Evolutionary conservation across 306 rosid genomes (phyloP).

Genomic region (Begonia peltatifolia): DNA sequence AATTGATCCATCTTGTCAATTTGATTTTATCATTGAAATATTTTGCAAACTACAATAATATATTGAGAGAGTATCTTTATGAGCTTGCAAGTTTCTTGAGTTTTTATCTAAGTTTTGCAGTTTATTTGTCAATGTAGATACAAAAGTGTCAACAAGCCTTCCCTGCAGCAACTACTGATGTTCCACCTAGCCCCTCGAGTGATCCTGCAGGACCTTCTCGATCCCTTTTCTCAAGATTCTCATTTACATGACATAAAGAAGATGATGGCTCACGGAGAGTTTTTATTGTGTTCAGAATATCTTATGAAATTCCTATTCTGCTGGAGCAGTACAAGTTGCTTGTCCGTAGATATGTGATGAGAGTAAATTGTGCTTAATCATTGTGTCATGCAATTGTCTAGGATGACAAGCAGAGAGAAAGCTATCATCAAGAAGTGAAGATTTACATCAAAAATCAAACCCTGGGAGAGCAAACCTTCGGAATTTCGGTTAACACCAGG

Average conservation of each 20-base stretch:
- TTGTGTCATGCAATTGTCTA: too few species aligned
- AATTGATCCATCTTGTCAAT: too few species aligned
- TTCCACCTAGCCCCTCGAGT: constrained; percentile 45
- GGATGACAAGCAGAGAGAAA: not conserved
- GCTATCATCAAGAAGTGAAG: not conserved
- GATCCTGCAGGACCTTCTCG: constrained; percentile 54
- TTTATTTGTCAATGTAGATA: constrained; percentile 29
- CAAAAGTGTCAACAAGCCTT: constrained; percentile 90
- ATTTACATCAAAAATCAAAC: constrained; percentile 2
- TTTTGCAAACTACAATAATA: too few species aligned
- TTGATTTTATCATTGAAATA: too few species aligned
- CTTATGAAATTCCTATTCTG: not conserved
- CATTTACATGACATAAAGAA: constrained; percentile 38
- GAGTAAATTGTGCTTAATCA: too few species aligned
- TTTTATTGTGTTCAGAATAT: too few species aligned
- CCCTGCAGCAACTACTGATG: constrained; percentile 40
- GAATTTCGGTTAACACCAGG: not conserved
- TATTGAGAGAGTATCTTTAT: too few species aligned
- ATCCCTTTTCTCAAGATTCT: constrained; percentile 84
- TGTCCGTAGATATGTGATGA: too few species aligned
- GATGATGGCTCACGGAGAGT: not conserved
- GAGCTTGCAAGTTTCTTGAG: too few species aligned
- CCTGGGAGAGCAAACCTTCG: not conserved
- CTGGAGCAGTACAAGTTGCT: constrained; percentile 7
- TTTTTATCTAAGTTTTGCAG: too few species aligned